A percentile compares a stretch with the other conserved stretches of the same genome.
Conservation (phyloP, 1,284 basidiomycete species). For the Entoloma clypeatum region DNA sequence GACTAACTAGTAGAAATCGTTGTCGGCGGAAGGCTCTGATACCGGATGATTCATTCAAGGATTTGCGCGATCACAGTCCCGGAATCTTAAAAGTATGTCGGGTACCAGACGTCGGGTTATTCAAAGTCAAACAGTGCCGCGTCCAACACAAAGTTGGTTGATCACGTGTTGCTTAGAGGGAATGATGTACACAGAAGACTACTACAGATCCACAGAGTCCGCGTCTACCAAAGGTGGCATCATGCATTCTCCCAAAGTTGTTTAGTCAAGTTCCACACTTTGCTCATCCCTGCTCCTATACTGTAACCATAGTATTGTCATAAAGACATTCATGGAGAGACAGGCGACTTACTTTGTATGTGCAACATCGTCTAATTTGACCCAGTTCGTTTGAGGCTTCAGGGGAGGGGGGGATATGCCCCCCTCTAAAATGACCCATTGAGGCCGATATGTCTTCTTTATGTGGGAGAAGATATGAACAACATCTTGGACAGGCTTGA, state of each 20-base stretch:
- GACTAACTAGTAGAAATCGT: constrained; percentile 28
- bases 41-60: too few relatives aligned
- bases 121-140: constrained; percentile 1
- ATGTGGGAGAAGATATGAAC: constrained; percentile 90
- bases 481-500: constrained; percentile 60
- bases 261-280: constrained; percentile 51
- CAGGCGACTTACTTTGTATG: constrained; percentile 56
- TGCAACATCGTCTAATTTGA: constrained; percentile 48
- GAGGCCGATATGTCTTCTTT: constrained; percentile 81
- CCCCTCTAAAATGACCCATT: constrained; percentile 65
- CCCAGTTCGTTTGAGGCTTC: too few relatives aligned
- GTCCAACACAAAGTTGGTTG: too few relatives aligned
- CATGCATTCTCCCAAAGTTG: constrained; percentile 31
- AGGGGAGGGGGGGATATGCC: constrained; percentile 38
- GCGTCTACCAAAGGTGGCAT: constrained; percentile 1
- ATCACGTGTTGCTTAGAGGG: too few relatives aligned
- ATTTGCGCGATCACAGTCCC: too few relatives aligned
- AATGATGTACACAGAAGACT: too few relatives aligned
- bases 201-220: too few relatives aligned
- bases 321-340: constrained; percentile 10
- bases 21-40: constrained; percentile 9
- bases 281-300: constrained; percentile 58
- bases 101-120: too few relatives aligned
- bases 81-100: too few relatives aligned
- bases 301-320: constrained; percentile 29